Evolutionary conservation across 768 basidiomycete species (phyloP), one percentile per base, ranked within the genome.

Genomic region (Termitomyces sp.): DNA sequence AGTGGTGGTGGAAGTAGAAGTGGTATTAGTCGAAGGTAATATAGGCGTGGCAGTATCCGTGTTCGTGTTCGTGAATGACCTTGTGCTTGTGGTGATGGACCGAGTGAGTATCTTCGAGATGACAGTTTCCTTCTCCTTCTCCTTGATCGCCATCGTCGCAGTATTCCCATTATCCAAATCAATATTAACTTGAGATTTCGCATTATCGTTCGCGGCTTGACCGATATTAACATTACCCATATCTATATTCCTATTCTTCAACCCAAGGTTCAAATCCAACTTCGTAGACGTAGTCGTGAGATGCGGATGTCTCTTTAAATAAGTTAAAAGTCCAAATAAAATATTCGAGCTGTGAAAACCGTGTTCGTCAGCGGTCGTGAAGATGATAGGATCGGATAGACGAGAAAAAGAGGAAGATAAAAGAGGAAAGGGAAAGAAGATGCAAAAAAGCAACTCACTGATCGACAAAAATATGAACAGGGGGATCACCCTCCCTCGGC

Each of bases 301-400:
- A 7, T 71, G 37, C 13, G 77, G 73, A 61, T 82, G 77, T 55
- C 80, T 83, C 68, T 84, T 86, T 52, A 89, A 71, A 70, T 88
- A 84, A 30, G 79, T 82, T n/a, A 93, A 69, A 55, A 93, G 80
- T 34, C 92, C 92, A 59, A 95, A 86, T 46, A 94, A 82, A 61
- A 95, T 93, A 68, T 95, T 95, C 16, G 92, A 94, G 63, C 92
- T 93, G 64, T 27, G 16, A 44, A 10, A 22, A 13, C 5, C 1
- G 10, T 22, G n/a, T 49, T 16, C 33, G 48, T n/a, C 2, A 44
- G 20, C 43, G n/a, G 43, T 32, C 14, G 6, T 26, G 77, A 67
- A 60, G 79, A 78, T 56, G 76, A 69, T 59, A 79, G 74, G n/a
- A n/a, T n/a, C n/a, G n/a, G n/a, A n/a, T n/a, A n/a, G n/a, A n/a